Base-by-base conservation (phyloP, 768 basidiomycete species). In the Cystofilobasidium bisporidii region DNA sequence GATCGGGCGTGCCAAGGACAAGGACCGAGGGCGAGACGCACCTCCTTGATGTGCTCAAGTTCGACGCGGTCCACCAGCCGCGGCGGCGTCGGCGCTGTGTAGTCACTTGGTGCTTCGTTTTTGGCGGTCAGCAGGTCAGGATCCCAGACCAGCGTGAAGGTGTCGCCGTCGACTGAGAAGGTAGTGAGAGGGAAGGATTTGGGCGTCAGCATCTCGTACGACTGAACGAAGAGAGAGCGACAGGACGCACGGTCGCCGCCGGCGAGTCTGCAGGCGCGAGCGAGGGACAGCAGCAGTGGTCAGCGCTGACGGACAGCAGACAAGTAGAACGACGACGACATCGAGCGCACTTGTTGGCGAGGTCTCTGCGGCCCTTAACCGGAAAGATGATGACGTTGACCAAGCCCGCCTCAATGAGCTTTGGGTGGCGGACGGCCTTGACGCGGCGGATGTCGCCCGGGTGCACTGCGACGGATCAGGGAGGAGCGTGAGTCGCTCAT, bases 381-480 rank as follows among this genome's bases (percentile, higher is more conserved):
- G 65, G 36, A 33, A 67, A 67, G 58, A 67, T 33, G 59, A 67
- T 61, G 58, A 60, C 58, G 59, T 67, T 67, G 36, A 28, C n/a
- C 24, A 61, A 15, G 33, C 58, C 65, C 3, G 45, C 56, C 14
- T 36, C 41, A 50, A 67, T 50, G n/a, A 67, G 65, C 24, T 48
- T 38, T 1, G 65, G 65, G 45, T 67, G 65, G 41, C 41, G 28
- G 45, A 67, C 59, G 0, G 65, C 65, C 22, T n/a, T 53, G 33
- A 67, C 65, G 18, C 28, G 18, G 18, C 40, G 56, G 3, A 67
- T 30, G 33, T 67, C 65, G 2, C 65, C 65, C 9, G 65, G 65
- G 30, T 67, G 65, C 5, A 67, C 45, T 53, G 45, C 2, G 26
- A 26, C 28, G 1, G 17, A 24, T 4, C 22, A 20, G 36, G 38